phyloP scores from a whole-genome alignment of 306 rosid species.

The Castanea mollissima region DNA sequence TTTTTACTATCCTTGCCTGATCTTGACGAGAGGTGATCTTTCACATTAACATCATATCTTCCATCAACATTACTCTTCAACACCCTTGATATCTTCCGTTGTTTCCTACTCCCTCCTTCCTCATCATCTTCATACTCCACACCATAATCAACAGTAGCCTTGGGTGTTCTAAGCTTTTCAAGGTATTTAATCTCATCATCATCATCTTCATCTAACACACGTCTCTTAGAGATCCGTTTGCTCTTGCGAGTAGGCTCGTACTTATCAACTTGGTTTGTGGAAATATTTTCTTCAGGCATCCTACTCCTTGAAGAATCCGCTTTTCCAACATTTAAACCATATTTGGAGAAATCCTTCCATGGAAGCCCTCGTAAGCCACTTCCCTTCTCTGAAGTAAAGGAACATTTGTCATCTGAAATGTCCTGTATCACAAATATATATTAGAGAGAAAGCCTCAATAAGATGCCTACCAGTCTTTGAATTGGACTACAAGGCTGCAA shows the following conservation, averaged over 20 bases:
- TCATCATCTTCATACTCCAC: constrained; percentile 26
- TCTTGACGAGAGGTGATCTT: constrained; percentile 11
- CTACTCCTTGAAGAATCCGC: constrained; percentile 17
- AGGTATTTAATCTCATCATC: constrained; percentile 41
- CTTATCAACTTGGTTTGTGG: not conserved
- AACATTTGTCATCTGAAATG: constrained; percentile 16
- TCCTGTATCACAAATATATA: constrained; percentile 23
- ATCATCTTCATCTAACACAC: constrained; percentile 25
- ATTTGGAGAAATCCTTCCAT: constrained; percentile 10
- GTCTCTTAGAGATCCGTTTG: constrained; percentile 37
- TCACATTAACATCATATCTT: not conserved
- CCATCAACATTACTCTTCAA: constrained; percentile 7
- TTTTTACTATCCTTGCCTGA: constrained; percentile 22
- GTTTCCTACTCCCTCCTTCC: constrained; percentile 35
- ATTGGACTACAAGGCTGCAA: not conserved
- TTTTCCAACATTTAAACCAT: constrained; percentile 11
- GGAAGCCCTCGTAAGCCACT: constrained; percentile 10
- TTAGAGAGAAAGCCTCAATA: not conserved
- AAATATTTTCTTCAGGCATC: constrained; percentile 3
- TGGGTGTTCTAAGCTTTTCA: constrained; percentile 30
- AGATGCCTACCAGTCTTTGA: not conserved
- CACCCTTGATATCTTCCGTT: constrained; percentile 30
- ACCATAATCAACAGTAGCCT: constrained; percentile 8
- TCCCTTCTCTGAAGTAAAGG: constrained; percentile 19
- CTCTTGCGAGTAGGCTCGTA: constrained; percentile 35